Evolutionary conservation across 2,329 filamentous ascomycete species (phyloP).

Genomic region (Grosmannia huntii): DNA sequence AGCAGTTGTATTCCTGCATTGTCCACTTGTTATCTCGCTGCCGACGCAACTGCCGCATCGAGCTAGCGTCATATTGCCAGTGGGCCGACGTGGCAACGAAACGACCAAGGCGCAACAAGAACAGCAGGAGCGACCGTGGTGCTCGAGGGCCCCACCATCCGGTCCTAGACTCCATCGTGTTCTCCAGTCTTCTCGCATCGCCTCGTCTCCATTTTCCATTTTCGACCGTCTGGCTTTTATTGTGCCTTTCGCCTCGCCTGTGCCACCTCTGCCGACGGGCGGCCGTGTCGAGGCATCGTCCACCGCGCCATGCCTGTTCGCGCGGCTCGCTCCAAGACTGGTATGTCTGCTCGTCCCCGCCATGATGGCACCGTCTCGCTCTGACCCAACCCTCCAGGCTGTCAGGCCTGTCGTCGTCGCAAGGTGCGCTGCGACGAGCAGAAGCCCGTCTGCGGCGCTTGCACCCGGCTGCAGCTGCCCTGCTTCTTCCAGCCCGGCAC

Average conservation of each 20-base stretch:
- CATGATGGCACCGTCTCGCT: too few relatives aligned
- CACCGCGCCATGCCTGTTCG: background rate
- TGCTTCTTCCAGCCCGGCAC: slow-evolving; percentile 11
- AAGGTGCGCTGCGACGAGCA: slow-evolving; percentile 14
- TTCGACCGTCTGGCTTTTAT: too few relatives aligned
- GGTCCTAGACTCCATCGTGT: too few relatives aligned
- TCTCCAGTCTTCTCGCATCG: too few relatives aligned
- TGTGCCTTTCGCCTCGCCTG: background rate
- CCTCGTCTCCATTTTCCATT: background rate
- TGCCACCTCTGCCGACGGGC: background rate
- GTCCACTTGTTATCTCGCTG: background rate
- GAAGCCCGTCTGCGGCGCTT: slow-evolving; percentile 14
- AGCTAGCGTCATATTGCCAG: background rate
- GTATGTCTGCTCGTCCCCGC: too few relatives aligned
- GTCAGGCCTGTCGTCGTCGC: slow-evolving; percentile 14
- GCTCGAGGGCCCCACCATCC: background rate
- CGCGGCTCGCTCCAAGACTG: background rate
- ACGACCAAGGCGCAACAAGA: background rate
- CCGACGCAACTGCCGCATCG: background rate
- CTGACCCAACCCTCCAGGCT: slow-evolving; percentile 5
- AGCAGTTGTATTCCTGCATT: too few relatives aligned
- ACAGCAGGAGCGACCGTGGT: background rate
- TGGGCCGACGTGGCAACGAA: background rate
- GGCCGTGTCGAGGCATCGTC: background rate
- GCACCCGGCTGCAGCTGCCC: slow-evolving; percentile 11